Conservation (phyloP, 306 rosid genomes). For the Argentina anserina region DNA sequence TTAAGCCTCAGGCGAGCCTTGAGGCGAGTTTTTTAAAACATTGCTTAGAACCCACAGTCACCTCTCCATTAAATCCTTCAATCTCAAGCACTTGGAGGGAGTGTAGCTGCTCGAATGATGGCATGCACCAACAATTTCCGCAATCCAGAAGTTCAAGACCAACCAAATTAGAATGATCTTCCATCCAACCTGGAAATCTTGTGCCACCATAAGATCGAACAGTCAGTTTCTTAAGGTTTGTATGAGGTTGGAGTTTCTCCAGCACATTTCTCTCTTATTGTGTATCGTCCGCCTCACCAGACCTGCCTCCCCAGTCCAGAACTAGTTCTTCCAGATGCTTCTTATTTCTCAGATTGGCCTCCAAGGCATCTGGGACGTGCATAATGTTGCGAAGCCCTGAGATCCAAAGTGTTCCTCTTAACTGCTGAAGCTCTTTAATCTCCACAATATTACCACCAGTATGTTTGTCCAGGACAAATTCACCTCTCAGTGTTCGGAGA, state of each 20-base stretch:
- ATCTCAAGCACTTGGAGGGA: slow-evolving; percentile 3
- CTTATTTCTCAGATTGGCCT: neutral
- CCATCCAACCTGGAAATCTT: slow-evolving; percentile 25
- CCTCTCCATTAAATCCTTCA: neutral
- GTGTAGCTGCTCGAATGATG: slow-evolving; percentile 21
- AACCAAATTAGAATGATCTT: slow-evolving; percentile 5
- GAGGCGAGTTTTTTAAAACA: too few relatives aligned
- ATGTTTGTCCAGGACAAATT: neutral
- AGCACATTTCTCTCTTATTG: slow-evolving; percentile 4
- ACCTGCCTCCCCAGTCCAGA: slow-evolving; percentile 15
- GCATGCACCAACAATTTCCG: neutral
- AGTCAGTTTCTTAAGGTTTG: neutral
- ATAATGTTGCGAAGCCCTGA: slow-evolving; percentile 7
- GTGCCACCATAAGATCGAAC: slow-evolving; percentile 2
- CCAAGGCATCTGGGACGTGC: slow-evolving; percentile 1
- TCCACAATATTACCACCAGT: neutral
- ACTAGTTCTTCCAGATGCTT: neutral
- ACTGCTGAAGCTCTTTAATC: slow-evolving; percentile 1
- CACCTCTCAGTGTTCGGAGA: neutral
- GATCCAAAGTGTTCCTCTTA: slow-evolving; percentile 5
- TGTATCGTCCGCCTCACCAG: neutral
- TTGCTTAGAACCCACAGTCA: neutral
- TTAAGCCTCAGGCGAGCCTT: too few relatives aligned
- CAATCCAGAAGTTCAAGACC: neutral
- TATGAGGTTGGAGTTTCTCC: slow-evolving; percentile 8